phyloP scores from a whole-genome alignment of 1,284 basidiomycete species.

The Sanghuangporus baumii region DNA sequence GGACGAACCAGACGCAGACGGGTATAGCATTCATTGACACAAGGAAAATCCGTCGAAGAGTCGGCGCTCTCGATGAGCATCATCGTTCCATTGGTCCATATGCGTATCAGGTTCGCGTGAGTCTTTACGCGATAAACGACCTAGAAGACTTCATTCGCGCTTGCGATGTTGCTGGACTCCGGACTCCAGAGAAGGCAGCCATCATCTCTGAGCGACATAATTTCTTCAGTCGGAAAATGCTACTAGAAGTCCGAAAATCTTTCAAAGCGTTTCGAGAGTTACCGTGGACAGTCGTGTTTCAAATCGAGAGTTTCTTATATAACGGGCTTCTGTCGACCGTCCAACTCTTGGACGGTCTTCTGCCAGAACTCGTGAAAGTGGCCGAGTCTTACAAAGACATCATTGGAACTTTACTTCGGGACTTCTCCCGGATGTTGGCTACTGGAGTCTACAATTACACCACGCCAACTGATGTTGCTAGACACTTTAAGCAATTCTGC shows the following conservation, averaged over 20 bases:
- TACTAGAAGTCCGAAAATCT: conserved; percentile 40
- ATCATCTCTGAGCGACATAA: conserved; percentile 43
- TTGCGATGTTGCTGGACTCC: conserved; percentile 48
- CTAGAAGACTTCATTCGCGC: conserved; percentile 42
- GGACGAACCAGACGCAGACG: conserved; percentile 46
- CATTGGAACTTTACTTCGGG: conserved; percentile 45
- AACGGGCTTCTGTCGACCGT: conserved; percentile 52
- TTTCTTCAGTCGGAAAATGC: conserved; percentile 44
- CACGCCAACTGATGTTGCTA: conserved; percentile 24
- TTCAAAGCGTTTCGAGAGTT: conserved; percentile 30
- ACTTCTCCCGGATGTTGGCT: conserved; percentile 35
- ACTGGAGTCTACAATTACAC: background rate
- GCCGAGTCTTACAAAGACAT: conserved; percentile 26
- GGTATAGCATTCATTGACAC: conserved; percentile 33
- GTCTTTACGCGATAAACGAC: conserved; percentile 40
- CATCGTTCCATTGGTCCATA: conserved; percentile 56
- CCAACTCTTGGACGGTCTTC: conserved; percentile 43
- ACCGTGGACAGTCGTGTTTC: conserved; percentile 61
- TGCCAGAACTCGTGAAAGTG: conserved; percentile 37
- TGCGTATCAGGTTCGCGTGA: conserved; percentile 58
- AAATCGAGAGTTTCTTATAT: conserved; percentile 58
- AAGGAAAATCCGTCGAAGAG: conserved; percentile 45
- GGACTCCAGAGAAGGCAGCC: conserved; percentile 27
- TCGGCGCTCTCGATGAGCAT: conserved; percentile 46
- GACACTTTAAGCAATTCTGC: conserved; percentile 40